Evolutionary conservation across 495 filamentous ascomycete genomes (phyloP).

Genomic region (Aspergillus conjunctus): DNA sequence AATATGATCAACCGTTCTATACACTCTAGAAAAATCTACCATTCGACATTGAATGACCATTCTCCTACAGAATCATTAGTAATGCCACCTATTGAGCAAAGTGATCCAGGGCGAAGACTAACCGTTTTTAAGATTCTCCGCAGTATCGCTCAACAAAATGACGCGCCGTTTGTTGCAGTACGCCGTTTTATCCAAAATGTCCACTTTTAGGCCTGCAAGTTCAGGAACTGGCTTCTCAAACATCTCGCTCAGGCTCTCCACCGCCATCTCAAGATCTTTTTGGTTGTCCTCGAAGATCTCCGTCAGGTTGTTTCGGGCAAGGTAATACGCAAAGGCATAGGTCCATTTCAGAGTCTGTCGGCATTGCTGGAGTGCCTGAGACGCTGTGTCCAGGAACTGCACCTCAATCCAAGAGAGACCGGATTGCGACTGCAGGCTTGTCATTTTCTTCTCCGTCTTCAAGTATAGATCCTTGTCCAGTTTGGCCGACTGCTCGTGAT

Average conservation of each 20-base stretch:
- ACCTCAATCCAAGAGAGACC: slow-evolving; percentile 99
- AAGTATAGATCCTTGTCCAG: slow-evolving; percentile 93
- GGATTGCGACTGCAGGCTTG: slow-evolving; percentile 84
- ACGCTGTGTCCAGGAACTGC: slow-evolving; percentile 90
- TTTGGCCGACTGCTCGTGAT: slow-evolving; percentile 96
- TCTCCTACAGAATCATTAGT: slow-evolving; percentile 29
- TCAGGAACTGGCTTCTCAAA: slow-evolving; percentile 93
- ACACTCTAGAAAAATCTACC: slow-evolving; percentile 33
- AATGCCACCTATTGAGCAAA: neutral
- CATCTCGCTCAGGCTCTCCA: slow-evolving; percentile 93
- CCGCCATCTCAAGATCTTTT: slow-evolving; percentile 95
- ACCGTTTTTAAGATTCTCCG: slow-evolving; percentile 86
- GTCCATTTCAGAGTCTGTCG: slow-evolving; percentile 98
- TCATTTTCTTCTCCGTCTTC: slow-evolving; percentile 99
- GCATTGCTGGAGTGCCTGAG: slow-evolving; percentile 91
- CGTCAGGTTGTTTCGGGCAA: slow-evolving; percentile 90
- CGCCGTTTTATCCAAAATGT: slow-evolving; percentile 96
- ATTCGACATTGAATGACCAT: slow-evolving; percentile 51
- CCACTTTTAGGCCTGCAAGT: slow-evolving; percentile 82
- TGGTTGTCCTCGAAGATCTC: slow-evolving; percentile 99
- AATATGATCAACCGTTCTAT: slow-evolving; percentile 18
- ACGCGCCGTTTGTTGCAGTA: slow-evolving; percentile 93
- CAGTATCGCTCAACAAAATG: slow-evolving; percentile 88
- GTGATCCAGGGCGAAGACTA: slow-evolving; percentile 35
- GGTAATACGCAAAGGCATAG: slow-evolving; percentile 96